Base-by-base conservation (phyloP, 1,284 basidiomycete genomes). In the Pascua sp. region DNA sequence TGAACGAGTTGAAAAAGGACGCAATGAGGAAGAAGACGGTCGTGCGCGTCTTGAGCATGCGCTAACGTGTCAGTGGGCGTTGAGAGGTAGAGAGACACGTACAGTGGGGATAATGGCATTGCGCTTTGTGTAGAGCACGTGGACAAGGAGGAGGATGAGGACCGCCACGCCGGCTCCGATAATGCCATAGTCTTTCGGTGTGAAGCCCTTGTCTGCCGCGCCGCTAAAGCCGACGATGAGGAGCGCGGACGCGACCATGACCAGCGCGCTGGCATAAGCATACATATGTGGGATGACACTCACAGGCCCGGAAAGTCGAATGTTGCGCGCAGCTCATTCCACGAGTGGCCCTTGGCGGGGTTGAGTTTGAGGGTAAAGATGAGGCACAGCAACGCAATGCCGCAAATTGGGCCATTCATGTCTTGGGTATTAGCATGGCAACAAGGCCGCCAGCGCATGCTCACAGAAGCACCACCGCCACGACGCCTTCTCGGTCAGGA, bases 291-390 rank as follows among this genome's bases (percentile, higher is more conserved):
- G 12, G 42, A 16, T 7, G 8, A 5, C n/a, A 44, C 42, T 44
- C n/a, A 44, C 53, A 71, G 57, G 36, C 72, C 75, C 11, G 69
- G 4, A 48, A 73, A 77, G 53, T 77, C 75, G 44, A 77, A 77
- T 1, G 72, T 69, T 16, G 47, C 12, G 18, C 49, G 46, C 32
- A 76, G 61, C 45, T 70, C 58, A 1, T 55, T 51, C 32, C 55
- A 53, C 8, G 47, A 49, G 8, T n/a, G 39, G 15, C 44, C 43
- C 12, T 32, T 36, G 7, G 53, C 47, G 37, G 77, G 73, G 60
- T 93, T 91, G 39, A 95, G 80, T 64, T 92, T 87, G 44, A 96
- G 83, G 78, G 87, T 89, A 71, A 89, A 84, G 69, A 90, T 87
- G 10, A 94, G 78, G 40, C 91, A 71, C 5, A 75, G 76, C 17